Evolutionary conservation across 768 basidiomycete genomes (phyloP).

Genomic region (Nevesoporus exiguus): DNA sequence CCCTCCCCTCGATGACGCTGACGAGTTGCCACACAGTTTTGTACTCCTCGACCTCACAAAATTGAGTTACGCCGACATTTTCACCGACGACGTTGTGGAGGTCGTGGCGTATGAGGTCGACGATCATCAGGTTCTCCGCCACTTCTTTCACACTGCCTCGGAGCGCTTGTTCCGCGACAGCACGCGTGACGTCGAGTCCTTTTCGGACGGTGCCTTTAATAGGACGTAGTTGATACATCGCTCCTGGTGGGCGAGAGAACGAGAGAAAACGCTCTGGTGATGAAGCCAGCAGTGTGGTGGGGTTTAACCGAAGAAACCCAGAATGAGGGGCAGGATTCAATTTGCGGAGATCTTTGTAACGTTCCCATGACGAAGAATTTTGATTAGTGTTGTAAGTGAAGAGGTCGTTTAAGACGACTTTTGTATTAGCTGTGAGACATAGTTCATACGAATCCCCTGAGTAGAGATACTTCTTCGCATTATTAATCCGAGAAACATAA

Average conservation of each 20-base stretch:
- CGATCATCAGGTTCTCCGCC: constrained; percentile 98
- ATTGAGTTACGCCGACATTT: constrained; percentile 76
- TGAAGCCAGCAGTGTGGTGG: constrained; percentile 76
- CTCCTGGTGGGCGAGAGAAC: constrained; percentile 60
- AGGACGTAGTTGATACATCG: constrained; percentile 80
- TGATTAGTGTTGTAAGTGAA: constrained; percentile 11
- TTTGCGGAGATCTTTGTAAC: constrained; percentile 66
- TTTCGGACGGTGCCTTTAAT: constrained; percentile 92
- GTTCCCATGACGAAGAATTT: constrained; percentile 55
- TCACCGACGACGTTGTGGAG: constrained; percentile 81
- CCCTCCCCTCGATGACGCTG: constrained; percentile 81
- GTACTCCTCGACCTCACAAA: constrained; percentile 88
- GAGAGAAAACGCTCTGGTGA: constrained; percentile 92
- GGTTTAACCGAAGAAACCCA: constrained; percentile 73
- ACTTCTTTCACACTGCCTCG: constrained; percentile 80
- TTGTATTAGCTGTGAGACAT: constrained; percentile 78
- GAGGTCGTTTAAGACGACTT: constrained; percentile 45
- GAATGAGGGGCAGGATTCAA: constrained; percentile 89
- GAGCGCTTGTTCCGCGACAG: constrained; percentile 60
- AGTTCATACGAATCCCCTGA: constrained; percentile 92
- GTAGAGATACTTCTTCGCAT: constrained; percentile 70
- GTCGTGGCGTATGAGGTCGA: constrained; percentile 93
- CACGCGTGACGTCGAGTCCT: constrained; percentile 57
- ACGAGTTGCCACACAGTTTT: constrained; percentile 95
- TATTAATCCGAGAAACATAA: constrained; percentile 68